A percentile compares a stretch with the other conserved stretches of the same genome.
phyloP scores from a whole-genome alignment of 768 basidiomycete species.

The Lactifluus echinatus region DNA sequence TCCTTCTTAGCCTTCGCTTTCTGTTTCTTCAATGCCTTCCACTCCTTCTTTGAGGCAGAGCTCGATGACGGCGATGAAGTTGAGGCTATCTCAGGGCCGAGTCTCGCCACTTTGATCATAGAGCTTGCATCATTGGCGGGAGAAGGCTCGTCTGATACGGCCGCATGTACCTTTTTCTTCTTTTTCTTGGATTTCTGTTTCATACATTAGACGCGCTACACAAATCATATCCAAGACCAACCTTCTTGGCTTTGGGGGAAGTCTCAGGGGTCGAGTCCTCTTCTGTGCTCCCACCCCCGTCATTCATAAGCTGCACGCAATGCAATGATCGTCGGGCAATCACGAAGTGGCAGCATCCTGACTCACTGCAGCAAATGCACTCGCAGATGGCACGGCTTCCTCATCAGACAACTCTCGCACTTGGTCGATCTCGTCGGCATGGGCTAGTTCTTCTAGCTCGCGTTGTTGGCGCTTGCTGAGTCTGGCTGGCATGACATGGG shows the following conservation, averaged over 20 bases:
- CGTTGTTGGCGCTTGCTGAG: slow-evolving; percentile 82
- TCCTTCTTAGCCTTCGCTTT: slow-evolving; percentile 54
- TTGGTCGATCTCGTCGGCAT: slow-evolving; percentile 34
- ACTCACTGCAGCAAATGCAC: slow-evolving; percentile 20
- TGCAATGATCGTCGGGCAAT: neutral
- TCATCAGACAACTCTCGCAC: slow-evolving; percentile 27
- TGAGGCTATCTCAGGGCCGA: neutral
- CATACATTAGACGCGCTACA: neutral
- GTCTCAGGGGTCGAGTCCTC: slow-evolving; percentile 1
- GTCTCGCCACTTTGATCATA: slow-evolving; percentile 1
- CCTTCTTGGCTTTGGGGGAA: slow-evolving; percentile 21
- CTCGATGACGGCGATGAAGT: slow-evolving; percentile 9
- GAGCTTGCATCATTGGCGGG: neutral
- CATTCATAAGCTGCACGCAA: slow-evolving; percentile 12
- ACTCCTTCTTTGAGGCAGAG: slow-evolving; percentile 35
- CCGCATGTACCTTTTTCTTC: slow-evolving; percentile 28
- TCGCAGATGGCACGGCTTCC: slow-evolving; percentile 18
- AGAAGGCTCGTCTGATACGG: neutral
- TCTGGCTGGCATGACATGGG: slow-evolving; percentile 50
- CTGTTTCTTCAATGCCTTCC: slow-evolving; percentile 49
- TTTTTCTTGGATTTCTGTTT: slow-evolving; percentile 32
- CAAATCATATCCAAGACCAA: neutral
- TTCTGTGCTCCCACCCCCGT: neutral
- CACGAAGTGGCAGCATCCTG: neutral
- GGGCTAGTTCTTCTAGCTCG: slow-evolving; percentile 71